phyloP scores from a whole-genome alignment of 2,329 filamentous ascomycete genomes.

The Penicillium sp. region DNA sequence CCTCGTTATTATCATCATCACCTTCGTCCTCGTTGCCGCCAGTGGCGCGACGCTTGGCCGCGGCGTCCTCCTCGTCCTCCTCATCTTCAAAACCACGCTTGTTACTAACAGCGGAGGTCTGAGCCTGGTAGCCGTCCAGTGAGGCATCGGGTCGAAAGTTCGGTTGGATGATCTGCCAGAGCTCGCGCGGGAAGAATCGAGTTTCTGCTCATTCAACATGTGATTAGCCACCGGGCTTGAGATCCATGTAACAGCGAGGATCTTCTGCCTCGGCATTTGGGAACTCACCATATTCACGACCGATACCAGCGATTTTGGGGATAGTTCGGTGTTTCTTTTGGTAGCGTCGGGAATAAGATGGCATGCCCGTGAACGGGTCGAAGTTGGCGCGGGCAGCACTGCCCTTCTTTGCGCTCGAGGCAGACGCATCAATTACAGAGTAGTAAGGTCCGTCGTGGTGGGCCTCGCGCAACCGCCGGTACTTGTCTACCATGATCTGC shows the following conservation, averaged over 20 bases:
- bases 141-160: constrained; percentile 36
- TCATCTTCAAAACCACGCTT: constrained; percentile 46
- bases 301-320: constrained; percentile 47
- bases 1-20: constrained; percentile 28
- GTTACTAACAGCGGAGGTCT: constrained; percentile 14
- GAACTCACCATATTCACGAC: constrained; percentile 52
- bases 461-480: constrained; percentile 50
- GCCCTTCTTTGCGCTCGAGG: constrained; percentile 42
- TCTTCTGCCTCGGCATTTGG: neutral
- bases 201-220: constrained; percentile 40
- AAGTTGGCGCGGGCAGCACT: constrained; percentile 47
- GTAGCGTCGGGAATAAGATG: constrained; percentile 57
- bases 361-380: constrained; percentile 60
- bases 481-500: constrained; percentile 46
- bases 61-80: constrained; percentile 39
- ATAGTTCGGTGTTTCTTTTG: constrained; percentile 53
- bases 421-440: constrained; percentile 46
- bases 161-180: constrained; percentile 53
- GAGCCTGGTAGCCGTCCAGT: constrained; percentile 28
- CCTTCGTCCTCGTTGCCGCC: constrained; percentile 31
- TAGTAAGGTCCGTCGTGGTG: constrained; percentile 59
- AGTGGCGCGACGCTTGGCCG: constrained; percentile 31
- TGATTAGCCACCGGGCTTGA: neutral
- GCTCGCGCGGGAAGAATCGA: constrained; percentile 56
- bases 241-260: neutral